Evolutionary conservation across 2,329 filamentous ascomycete genomes (phyloP).

Genomic region (Harringtonia lauricola): DNA sequence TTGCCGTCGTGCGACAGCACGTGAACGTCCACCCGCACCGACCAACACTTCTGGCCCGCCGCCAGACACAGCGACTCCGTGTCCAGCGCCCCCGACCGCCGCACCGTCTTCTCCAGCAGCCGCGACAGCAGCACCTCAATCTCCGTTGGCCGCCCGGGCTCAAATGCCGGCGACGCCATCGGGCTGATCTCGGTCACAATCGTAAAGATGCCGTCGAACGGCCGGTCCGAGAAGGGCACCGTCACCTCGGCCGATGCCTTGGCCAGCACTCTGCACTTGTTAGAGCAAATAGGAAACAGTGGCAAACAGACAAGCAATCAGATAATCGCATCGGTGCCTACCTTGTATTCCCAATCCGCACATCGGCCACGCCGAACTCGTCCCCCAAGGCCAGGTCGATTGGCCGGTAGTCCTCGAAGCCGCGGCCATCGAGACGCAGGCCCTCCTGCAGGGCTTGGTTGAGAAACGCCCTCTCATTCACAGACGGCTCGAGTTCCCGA

Average conservation of each 20-base stretch:
- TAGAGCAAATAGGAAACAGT: slow-evolving; percentile 4
- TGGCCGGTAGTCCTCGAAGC: slow-evolving; percentile 67
- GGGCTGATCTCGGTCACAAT: slow-evolving; percentile 86
- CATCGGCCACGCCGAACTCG: slow-evolving; percentile 82
- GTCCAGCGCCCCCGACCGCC: slow-evolving; percentile 83
- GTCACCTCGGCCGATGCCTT: slow-evolving; percentile 83
- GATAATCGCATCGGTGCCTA: slow-evolving; percentile 21
- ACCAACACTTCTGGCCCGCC: slow-evolving; percentile 84
- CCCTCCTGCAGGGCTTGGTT: slow-evolving; percentile 71
- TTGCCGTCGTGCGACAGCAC: slow-evolving; percentile 86
- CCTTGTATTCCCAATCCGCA: slow-evolving; percentile 84
- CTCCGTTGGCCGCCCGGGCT: slow-evolving; percentile 73
- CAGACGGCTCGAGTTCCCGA: slow-evolving; percentile 80
- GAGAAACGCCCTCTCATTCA: slow-evolving; percentile 81
- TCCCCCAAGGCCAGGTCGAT: slow-evolving; percentile 75
- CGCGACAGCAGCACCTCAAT: slow-evolving; percentile 78
- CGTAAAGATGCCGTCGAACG: slow-evolving; percentile 90
- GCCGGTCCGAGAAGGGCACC: slow-evolving; percentile 74
- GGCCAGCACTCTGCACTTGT: slow-evolving; percentile 55
- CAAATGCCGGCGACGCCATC: slow-evolving; percentile 84
- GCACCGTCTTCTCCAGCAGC: slow-evolving; percentile 86
- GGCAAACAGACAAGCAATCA: background rate
- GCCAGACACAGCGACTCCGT: slow-evolving; percentile 93
- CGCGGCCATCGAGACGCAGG: slow-evolving; percentile 73
- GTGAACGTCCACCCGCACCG: slow-evolving; percentile 82